Evolutionary conservation across 495 filamentous ascomycete species (phyloP).

Genomic region (Penicillium subrubescens): DNA sequence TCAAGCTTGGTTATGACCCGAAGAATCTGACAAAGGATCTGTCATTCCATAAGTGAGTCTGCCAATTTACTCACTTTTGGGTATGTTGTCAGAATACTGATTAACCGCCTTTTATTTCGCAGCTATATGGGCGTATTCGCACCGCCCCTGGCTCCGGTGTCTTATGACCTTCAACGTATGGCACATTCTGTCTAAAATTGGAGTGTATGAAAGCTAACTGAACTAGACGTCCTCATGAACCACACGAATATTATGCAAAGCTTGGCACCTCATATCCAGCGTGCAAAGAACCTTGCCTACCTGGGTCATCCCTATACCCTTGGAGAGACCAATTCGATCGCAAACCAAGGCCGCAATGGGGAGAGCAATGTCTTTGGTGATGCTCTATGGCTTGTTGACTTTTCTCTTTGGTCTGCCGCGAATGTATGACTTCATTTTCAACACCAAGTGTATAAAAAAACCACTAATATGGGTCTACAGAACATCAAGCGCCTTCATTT

Average conservation of each 20-base stretch:
- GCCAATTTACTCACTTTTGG: not conserved
- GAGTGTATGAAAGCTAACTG: not conserved
- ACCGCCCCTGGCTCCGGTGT: not conserved
- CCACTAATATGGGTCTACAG: not conserved
- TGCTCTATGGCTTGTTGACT: slow-evolving; percentile 25
- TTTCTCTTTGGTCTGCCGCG: slow-evolving; percentile 21
- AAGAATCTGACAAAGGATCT: slow-evolving; percentile 20
- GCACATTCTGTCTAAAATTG: not conserved
- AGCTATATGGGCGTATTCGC: slow-evolving; percentile 22
- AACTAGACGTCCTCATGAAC: slow-evolving; percentile 22
- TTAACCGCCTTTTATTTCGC: not conserved
- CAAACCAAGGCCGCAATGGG: slow-evolving; percentile 15
- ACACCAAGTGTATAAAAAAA: not conserved
- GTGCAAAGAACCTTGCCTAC: slow-evolving; percentile 15
- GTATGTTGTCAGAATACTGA: not conserved
- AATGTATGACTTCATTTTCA: slow-evolving; percentile 10
- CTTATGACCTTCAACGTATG: slow-evolving; percentile 16
- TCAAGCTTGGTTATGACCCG: slow-evolving; percentile 17
- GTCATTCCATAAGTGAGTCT: slow-evolving; percentile 22
- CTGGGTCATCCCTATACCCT: slow-evolving; percentile 18
- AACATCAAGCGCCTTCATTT: slow-evolving; percentile 25
- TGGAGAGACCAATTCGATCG: slow-evolving; percentile 22
- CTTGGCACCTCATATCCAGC: slow-evolving; percentile 14
- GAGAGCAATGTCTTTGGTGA: slow-evolving; percentile 21
- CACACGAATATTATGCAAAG: slow-evolving; percentile 22